These are phyloP conservation scores for Dothistroma septosporum DNA, from an alignment of 2,329 filamentous ascomycete species.

Conservation along the genomic window DNA sequence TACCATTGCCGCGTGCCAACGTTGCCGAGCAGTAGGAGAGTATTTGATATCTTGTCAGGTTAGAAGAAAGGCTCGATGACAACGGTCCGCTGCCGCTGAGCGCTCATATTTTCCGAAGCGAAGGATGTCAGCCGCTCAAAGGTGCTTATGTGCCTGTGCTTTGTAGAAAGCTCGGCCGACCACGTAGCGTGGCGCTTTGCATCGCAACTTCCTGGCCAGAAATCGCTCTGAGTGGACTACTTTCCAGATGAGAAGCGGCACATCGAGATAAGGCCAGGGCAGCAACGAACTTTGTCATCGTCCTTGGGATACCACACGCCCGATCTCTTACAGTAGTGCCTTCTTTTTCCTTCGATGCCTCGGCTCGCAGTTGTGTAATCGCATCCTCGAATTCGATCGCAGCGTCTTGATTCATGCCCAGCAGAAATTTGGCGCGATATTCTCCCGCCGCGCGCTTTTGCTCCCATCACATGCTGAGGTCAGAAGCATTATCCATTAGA, in stretches of 20 bases:
- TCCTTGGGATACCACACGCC: not conserved
- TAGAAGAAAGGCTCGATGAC: not conserved
- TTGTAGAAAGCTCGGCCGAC: no score
- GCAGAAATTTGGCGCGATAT: not conserved
- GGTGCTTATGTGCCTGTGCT: no score
- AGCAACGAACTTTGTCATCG: no score
- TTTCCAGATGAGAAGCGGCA: no score
- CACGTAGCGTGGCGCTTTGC: no score
- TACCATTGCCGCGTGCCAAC: slow-evolving; percentile 2
- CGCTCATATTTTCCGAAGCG: no score
- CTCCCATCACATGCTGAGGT: not conserved
- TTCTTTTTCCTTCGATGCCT: slow-evolving; percentile 1
- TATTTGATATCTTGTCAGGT: not conserved
- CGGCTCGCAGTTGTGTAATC: slow-evolving; percentile 3
- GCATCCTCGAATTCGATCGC: not conserved
- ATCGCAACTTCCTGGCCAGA: no score
- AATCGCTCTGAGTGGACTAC: no score
- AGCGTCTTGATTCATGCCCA: not conserved
- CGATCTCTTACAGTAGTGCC: not conserved
- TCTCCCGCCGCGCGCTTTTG: not conserved
- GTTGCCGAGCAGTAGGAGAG: slow-evolving; percentile 3
- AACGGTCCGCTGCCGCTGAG: no score
- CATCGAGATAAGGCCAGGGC: no score
- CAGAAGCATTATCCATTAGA: not conserved
- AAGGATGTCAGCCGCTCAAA: no score